phyloP scores from a whole-genome alignment of 2,329 filamentous ascomycete species.

The Eurotiales sp. region DNA sequence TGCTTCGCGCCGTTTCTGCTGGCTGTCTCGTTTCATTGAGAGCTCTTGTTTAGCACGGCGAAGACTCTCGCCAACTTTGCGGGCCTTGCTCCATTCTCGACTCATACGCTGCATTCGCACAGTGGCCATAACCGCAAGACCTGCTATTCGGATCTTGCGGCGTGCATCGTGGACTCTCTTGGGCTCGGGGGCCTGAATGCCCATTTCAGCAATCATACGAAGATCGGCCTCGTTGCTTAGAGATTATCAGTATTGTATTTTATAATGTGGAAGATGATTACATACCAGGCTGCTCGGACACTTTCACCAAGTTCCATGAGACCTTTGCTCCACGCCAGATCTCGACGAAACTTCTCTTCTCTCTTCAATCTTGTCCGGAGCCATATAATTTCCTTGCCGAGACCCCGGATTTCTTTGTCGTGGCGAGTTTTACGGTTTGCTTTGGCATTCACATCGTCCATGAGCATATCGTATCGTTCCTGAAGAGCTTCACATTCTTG shows the following conservation, averaged over 20 bases:
- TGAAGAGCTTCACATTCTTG: conserved; percentile 46
- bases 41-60: conserved; percentile 41
- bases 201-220: conserved; percentile 78
- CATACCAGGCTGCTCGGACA: conserved; percentile 69
- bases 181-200: conserved; percentile 50
- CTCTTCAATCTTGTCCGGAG: conserved; percentile 76
- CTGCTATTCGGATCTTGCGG: conserved; percentile 40
- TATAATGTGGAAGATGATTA: conserved; percentile 26
- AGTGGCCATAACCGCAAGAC: conserved; percentile 41
- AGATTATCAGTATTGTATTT: conserved; percentile 5
- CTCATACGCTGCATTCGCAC: conserved; percentile 45
- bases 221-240: conserved; percentile 87
- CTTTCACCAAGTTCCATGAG: conserved; percentile 77
- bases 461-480: conserved; percentile 62
- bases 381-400: conserved; percentile 88
- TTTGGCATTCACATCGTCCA: conserved; percentile 43
- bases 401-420: conserved; percentile 69
- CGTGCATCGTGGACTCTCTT: conserved; percentile 30
- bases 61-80: conserved; percentile 41
- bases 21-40: conserved; percentile 18
- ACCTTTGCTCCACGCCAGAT: conserved; percentile 81
- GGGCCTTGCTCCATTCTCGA: conserved; percentile 42
- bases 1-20: conserved; percentile 3
- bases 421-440: conserved; percentile 43
- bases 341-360: conserved; percentile 73